Percentiles rank a stretch among this genome's conserved stretches.
phyloP scores from a whole-genome alignment of 2,329 filamentous ascomycete species.

The Nannizzia gypsea region DNA sequence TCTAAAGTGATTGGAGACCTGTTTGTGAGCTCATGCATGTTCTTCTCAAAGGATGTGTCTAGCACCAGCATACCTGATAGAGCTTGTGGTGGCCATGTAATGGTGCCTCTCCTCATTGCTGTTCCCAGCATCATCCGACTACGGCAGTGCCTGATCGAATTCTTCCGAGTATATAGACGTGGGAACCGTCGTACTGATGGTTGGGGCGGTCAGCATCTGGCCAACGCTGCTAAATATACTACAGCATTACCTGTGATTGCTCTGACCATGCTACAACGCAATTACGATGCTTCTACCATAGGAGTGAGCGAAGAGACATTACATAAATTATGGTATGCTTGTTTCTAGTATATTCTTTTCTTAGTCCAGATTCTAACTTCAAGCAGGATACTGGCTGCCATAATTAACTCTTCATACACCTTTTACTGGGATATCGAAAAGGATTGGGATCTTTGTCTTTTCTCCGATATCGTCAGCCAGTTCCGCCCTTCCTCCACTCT shows the following conservation, averaged over 20 bases:
- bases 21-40: conserved; percentile 86
- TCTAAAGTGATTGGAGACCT: conserved; percentile 84
- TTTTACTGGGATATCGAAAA: conserved; percentile 97
- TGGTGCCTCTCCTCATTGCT: conserved; percentile 75
- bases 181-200: conserved; percentile 38
- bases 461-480: conserved; percentile 49
- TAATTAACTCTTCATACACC: conserved; percentile 81
- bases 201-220: conserved; percentile 76
- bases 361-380: background rate
- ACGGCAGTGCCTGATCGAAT: conserved; percentile 86
- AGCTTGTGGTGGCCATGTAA: conserved; percentile 62
- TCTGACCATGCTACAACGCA: conserved; percentile 61
- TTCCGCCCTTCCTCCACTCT: conserved; percentile 19
- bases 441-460: conserved; percentile 89
- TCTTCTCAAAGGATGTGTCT: conserved; percentile 57
- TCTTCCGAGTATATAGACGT: conserved; percentile 53
- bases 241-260: conserved; percentile 86
- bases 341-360: background rate
- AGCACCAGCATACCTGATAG: conserved; percentile 74
- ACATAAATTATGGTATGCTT: conserved; percentile 43
- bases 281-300: conserved; percentile 42
- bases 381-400: conserved; percentile 57
- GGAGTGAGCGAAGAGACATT: conserved; percentile 45
- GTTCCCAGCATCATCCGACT: conserved; percentile 76
- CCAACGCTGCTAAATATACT: conserved; percentile 92